A percentile compares a stretch with the other conserved stretches of the same genome.
phyloP scores from a whole-genome alignment of 2,329 filamentous ascomycete genomes.

The Aspergillus terreus region DNA sequence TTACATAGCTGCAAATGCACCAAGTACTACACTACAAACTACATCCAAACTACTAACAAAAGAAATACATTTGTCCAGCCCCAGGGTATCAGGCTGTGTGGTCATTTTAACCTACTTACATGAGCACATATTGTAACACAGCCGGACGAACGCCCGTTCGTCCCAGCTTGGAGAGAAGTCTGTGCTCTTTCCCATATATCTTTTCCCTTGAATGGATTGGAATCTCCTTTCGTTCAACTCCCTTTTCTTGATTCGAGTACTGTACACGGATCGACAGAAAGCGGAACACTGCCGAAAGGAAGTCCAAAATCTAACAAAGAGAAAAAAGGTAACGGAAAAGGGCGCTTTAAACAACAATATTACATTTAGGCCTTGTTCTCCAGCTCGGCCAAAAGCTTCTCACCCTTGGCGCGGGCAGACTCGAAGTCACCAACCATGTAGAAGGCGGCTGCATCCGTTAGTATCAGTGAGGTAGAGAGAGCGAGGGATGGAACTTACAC shows the following conservation, averaged over 20 bases:
- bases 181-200: slow-evolving; percentile 16
- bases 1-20: not conserved
- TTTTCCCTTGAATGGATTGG: slow-evolving; percentile 12
- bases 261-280: slow-evolving; percentile 40
- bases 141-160: slow-evolving; percentile 21
- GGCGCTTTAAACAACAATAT: slow-evolving; percentile 39
- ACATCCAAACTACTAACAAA: slow-evolving; percentile 16
- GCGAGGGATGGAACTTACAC: slow-evolving; percentile 54
- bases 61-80: slow-evolving; percentile 29
- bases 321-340: slow-evolving; percentile 20
- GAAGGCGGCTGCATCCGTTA: slow-evolving; percentile 58
- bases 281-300: slow-evolving; percentile 32
- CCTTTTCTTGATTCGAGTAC: slow-evolving; percentile 38
- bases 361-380: slow-evolving; percentile 55
- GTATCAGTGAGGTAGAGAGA: not conserved
- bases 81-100: slow-evolving; percentile 34
- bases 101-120: slow-evolving; percentile 40
- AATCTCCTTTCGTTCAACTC: slow-evolving; percentile 23
- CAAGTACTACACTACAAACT: not conserved
- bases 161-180: slow-evolving; percentile 22
- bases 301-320: slow-evolving; percentile 27
- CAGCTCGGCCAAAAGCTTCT: slow-evolving; percentile 98
- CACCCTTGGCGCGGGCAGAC: slow-evolving; percentile 90
- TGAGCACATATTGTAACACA: slow-evolving; percentile 40
- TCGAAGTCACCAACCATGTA: slow-evolving; percentile 99